A percentile compares a stretch with the other conserved stretches of the same genome.
phyloP scores from a whole-genome alignment of 129 eudicot genomes.

The Pulicaria dysenterica region DNA sequence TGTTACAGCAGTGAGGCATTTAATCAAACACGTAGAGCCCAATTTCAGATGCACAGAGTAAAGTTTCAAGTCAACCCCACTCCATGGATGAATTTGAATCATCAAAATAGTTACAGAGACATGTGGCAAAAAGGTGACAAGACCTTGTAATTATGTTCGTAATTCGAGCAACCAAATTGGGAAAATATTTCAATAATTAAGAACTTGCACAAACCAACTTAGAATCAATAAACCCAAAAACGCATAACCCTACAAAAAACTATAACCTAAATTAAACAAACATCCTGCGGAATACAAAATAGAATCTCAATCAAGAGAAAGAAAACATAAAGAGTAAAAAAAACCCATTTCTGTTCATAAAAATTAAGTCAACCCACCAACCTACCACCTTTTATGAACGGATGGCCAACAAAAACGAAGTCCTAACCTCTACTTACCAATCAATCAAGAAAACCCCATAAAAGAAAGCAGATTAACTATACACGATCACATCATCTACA shows the following conservation, averaged over 20 bases:
- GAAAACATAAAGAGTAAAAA: constrained; percentile 23
- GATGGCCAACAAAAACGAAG: constrained; percentile 25
- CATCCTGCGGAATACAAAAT: constrained; percentile 24
- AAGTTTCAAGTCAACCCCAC: constrained; percentile 28
- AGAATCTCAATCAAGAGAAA: constrained; percentile 28
- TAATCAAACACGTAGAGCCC: constrained; percentile 16
- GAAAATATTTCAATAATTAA: constrained; percentile 19
- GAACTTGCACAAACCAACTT: constrained; percentile 19
- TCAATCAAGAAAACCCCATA: constrained; percentile 29
- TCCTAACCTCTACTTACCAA: constrained; percentile 26
- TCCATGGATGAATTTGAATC: constrained; percentile 18
- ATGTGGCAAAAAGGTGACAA: constrained; percentile 18
- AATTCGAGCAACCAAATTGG: constrained; percentile 29
- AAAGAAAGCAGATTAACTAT: constrained; percentile 5
- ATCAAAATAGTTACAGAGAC: not conserved
- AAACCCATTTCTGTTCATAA: constrained; percentile 30
- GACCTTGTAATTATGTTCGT: constrained; percentile 1
- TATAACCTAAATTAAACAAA: constrained; percentile 33
- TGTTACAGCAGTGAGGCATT: constrained; percentile 10
- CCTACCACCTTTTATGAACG: constrained; percentile 83
- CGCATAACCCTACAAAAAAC: not conserved
- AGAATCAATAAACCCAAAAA: constrained; percentile 32
- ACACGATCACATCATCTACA: constrained; percentile 31
- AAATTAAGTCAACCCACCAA: constrained; percentile 85
- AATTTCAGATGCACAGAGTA: constrained; percentile 13